Conservation (phyloP, 441 rosid genomes). For the Aquilaria agallochum region DNA sequence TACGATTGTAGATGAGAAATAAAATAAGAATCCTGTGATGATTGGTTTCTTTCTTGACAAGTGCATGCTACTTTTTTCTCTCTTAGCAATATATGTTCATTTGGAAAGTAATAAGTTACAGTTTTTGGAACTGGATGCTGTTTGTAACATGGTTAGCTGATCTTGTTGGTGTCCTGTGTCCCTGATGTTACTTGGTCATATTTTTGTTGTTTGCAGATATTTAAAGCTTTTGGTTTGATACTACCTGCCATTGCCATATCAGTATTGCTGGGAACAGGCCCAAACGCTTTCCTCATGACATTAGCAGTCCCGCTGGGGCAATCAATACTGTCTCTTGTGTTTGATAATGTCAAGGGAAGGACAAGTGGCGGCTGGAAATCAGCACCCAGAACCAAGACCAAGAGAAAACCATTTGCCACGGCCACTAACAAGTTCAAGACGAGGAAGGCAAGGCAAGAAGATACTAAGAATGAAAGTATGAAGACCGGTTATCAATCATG, state of each 20-base stretch:
- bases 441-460: slow-evolving; percentile 23
- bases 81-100: too few relatives aligned
- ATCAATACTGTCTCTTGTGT: slow-evolving; percentile 49
- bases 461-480: slow-evolving; percentile 15
- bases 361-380: slow-evolving; percentile 29
- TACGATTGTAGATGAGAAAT: too few relatives aligned
- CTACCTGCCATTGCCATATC: slow-evolving; percentile 72
- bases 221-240: slow-evolving; percentile 77
- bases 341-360: slow-evolving; percentile 52
- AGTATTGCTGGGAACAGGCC: slow-evolving; percentile 62
- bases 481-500: slow-evolving; percentile 59
- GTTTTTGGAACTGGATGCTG: too few relatives aligned
- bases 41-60: background rate
- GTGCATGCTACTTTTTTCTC: too few relatives aligned
- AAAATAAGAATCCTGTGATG: background rate
- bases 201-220: slow-evolving; percentile 29
- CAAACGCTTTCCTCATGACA: slow-evolving; percentile 82
- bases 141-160: background rate
- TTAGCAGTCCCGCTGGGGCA: slow-evolving; percentile 83
- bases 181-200: background rate
- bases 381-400: slow-evolving; percentile 29
- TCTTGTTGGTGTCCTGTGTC: slow-evolving; percentile 1
- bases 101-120: too few relatives aligned
- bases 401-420: slow-evolving; percentile 39
- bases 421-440: slow-evolving; percentile 22